Percentiles rank a stretch among this genome's conserved stretches.
These are phyloP conservation scores for Lentinus tigrinus DNA, from an alignment of 768 basidiomycete species.

Conservation along the genomic window DNA sequence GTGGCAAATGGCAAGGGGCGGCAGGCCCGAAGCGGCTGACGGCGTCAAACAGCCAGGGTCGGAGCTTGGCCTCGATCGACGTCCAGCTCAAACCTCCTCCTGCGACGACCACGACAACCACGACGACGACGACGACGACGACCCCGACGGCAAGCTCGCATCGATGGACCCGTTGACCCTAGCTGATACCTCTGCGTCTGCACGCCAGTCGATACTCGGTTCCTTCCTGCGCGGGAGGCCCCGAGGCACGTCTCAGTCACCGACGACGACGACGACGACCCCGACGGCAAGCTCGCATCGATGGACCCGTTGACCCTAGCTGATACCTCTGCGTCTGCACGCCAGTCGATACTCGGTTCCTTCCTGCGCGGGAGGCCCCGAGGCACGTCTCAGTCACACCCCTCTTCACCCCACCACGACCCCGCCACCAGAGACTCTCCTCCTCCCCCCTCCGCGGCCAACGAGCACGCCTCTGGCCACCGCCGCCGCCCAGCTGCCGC, in stretches of 20 bases:
- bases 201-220: slow-evolving; percentile 67
- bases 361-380: slow-evolving; percentile 70
- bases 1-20: slow-evolving; percentile 6
- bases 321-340: slow-evolving; percentile 35
- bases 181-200: slow-evolving; percentile 31
- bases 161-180: slow-evolving; percentile 30
- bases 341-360: slow-evolving; percentile 69
- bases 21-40: slow-evolving; percentile 18
- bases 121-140: slow-evolving; percentile 7
- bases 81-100: slow-evolving; percentile 14
- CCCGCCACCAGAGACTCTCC: slow-evolving; percentile 40
- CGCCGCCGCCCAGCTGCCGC: slow-evolving; percentile 41
- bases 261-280: slow-evolving; percentile 12
- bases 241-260: slow-evolving; percentile 64
- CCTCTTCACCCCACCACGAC: slow-evolving; percentile 37
- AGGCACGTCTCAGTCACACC: slow-evolving; percentile 63
- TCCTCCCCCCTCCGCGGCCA: slow-evolving; percentile 41
- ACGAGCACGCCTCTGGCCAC: slow-evolving; percentile 32
- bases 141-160: slow-evolving; percentile 8
- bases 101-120: slow-evolving; percentile 7
- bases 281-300: slow-evolving; percentile 13
- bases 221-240: slow-evolving; percentile 71
- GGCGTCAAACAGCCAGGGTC: slow-evolving; percentile 19
- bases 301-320: slow-evolving; percentile 30
- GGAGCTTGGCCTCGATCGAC: slow-evolving; percentile 15